Conservation (phyloP, 345 rosid species). For the Populus alba region DNA sequence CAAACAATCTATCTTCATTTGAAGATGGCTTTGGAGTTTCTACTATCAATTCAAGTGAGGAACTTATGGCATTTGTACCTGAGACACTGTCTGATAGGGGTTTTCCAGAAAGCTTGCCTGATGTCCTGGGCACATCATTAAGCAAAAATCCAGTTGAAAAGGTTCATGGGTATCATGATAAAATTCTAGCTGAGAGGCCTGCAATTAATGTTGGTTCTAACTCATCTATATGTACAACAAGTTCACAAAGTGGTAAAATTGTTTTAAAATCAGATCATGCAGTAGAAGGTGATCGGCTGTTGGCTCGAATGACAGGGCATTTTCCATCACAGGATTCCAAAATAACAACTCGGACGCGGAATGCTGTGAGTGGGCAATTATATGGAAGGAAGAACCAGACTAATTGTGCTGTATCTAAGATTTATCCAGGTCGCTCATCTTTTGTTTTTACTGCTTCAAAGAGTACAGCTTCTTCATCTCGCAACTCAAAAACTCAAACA, state of each 20-base stretch:
- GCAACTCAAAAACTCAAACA: slow-evolving; percentile 53
- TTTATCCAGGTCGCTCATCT: slow-evolving; percentile 40
- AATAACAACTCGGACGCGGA: slow-evolving; percentile 21
- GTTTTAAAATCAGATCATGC: slow-evolving; percentile 22
- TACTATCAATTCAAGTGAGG: slow-evolving; percentile 36
- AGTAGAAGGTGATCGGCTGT: slow-evolving; percentile 26
- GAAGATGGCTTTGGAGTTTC: slow-evolving; percentile 33
- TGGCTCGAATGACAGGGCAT: slow-evolving; percentile 23
- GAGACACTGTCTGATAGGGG: slow-evolving; percentile 36
- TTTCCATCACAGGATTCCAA: slow-evolving; percentile 34
- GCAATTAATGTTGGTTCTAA: slow-evolving; percentile 27
- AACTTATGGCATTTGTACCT: slow-evolving; percentile 29
- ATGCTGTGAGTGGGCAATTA: slow-evolving; percentile 31
- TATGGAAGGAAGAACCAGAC: slow-evolving; percentile 42
- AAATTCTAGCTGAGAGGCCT: slow-evolving; percentile 28
- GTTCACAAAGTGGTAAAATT: slow-evolving; percentile 32
- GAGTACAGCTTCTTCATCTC: slow-evolving; percentile 42
- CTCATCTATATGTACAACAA: slow-evolving; percentile 26
- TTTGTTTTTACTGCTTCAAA: slow-evolving; percentile 43
- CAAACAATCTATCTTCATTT: slow-evolving; percentile 27
- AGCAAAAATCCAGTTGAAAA: slow-evolving; percentile 31
- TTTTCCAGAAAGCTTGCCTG: slow-evolving; percentile 39
- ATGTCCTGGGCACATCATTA: slow-evolving; percentile 14
- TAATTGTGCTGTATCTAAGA: slow-evolving; percentile 38
- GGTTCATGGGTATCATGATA: slow-evolving; percentile 28